phyloP scores from a whole-genome alignment of 2,329 filamentous ascomycete species.

The Diaporthe caulivora region DNA sequence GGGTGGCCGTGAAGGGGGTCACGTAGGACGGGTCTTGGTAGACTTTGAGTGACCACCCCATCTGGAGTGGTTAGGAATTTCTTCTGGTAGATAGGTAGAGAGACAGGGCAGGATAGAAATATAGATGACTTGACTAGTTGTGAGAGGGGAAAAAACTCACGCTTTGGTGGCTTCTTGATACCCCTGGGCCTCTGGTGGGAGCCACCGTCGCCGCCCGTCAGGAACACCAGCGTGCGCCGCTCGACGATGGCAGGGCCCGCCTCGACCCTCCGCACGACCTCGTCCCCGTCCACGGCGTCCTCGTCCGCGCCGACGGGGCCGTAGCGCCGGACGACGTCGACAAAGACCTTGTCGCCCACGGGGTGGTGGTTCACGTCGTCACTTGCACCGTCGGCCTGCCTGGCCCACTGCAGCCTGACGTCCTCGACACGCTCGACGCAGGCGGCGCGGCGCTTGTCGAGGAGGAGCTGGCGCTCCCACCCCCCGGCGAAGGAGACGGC shows the following conservation, averaged over 20 bases:
- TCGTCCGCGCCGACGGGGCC: slow-evolving; percentile 45
- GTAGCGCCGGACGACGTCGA: slow-evolving; percentile 64
- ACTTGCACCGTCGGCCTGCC: slow-evolving; percentile 14
- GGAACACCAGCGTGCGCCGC: slow-evolving; percentile 65
- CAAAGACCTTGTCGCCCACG: slow-evolving; percentile 61
- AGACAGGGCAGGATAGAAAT: neutral
- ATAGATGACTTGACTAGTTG: too few relatives aligned
- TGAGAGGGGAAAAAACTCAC: neutral
- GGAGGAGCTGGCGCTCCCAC: slow-evolving; percentile 47
- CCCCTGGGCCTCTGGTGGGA: neutral
- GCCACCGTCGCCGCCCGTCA: slow-evolving; percentile 49
- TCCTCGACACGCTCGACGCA: slow-evolving; percentile 62
- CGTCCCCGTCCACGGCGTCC: neutral
- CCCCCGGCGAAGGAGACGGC: slow-evolving; percentile 66
- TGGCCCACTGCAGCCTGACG: slow-evolving; percentile 45
- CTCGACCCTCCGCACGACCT: slow-evolving; percentile 17
- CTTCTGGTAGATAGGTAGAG: too few relatives aligned
- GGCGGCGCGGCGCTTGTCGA: slow-evolving; percentile 55
- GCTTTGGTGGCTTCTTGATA: neutral
- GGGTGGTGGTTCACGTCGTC: neutral
- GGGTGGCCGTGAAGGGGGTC: slow-evolving; percentile 71
- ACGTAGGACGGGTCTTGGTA: slow-evolving; percentile 48
- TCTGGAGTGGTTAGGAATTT: neutral
- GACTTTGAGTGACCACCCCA: slow-evolving; percentile 42
- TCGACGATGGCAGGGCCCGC: slow-evolving; percentile 56